phyloP scores from a whole-genome alignment of 768 basidiomycete genomes.

The Tricholomella constricta region DNA sequence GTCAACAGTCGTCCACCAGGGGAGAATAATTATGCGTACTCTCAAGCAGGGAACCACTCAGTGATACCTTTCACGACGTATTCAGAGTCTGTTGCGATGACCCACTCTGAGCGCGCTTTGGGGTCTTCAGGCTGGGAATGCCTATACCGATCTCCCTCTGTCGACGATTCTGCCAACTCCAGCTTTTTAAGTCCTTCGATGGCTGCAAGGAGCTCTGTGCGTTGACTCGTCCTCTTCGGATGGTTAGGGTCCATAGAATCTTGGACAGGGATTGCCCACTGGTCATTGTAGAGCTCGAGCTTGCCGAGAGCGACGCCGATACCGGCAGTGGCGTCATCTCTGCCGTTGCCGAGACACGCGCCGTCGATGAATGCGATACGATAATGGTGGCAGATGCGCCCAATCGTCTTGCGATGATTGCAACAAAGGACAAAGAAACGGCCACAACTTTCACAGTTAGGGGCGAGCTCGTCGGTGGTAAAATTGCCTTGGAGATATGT shows the following conservation, averaged over 20 bases:
- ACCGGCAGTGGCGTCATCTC: slow-evolving; percentile 24
- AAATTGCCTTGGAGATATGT: background rate
- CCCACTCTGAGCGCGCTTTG: slow-evolving; percentile 1
- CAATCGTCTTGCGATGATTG: background rate
- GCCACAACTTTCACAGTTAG: background rate
- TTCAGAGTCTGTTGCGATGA: slow-evolving; percentile 35
- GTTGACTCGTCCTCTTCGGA: slow-evolving; percentile 29
- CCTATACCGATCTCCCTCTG: background rate
- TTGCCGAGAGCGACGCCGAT: slow-evolving; percentile 30
- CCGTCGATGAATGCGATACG: slow-evolving; percentile 38
- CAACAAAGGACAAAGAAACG: background rate
- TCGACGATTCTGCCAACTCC: background rate
- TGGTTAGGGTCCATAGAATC: slow-evolving; percentile 21
- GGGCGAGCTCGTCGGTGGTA: background rate
- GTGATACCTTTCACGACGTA: slow-evolving; percentile 37
- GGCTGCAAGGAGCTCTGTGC: slow-evolving; percentile 35
- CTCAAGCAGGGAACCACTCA: slow-evolving; percentile 36
- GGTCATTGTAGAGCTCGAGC: slow-evolving; percentile 1
- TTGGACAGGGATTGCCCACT: slow-evolving; percentile 27
- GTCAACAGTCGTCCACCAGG: background rate
- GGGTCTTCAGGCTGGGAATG: background rate
- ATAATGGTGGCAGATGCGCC: slow-evolving; percentile 23
- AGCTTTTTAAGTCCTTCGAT: slow-evolving; percentile 23
- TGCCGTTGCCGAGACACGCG: slow-evolving; percentile 32
- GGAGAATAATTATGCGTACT: slow-evolving; percentile 13